Base-by-base conservation (phyloP, 192 early-diverging fungal species). In the Cetraspora pellucida region DNA sequence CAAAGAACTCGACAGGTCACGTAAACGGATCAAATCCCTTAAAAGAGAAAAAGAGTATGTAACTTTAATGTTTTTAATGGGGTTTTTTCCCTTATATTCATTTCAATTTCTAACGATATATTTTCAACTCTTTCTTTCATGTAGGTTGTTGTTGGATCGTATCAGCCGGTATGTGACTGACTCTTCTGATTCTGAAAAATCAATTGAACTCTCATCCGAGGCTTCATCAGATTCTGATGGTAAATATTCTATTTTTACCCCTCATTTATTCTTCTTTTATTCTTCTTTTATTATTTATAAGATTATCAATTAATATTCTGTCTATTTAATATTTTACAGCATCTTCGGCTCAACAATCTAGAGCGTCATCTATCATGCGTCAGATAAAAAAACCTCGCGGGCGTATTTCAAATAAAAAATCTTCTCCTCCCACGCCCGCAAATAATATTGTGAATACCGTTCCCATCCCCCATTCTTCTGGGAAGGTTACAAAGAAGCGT, bases 271-370 rank as follows among this genome's bases (percentile, higher is more conserved):
- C n/a, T n/a, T n/a, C n/a, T n/a, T n/a, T n/a, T n/a, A n/a, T n/a
- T n/a, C n/a, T n/a, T n/a, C n/a, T n/a, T n/a, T n/a, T n/a, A n/a
- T n/a, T n/a, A n/a, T n/a, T n/a, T n/a, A n/a, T n/a, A n/a, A n/a
- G n/a, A n/a, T n/a, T n/a, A n/a, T n/a, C n/a, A n/a, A n/a, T n/a
- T n/a, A n/a, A n/a, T n/a, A n/a, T n/a, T n/a, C n/a, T n/a, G n/a
- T 49, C n/a, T 69, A 27, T 69, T 25, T n/a, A 23, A 25, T 69
- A 17, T 28, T 25, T 50, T 47, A 19, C 47, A 50, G 46, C 9
- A 4, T 50, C 44, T 17, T 70, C 68, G 10, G n/a, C 28, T 78
- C 77, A n/a, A 79, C 82, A 45, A 81, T 80, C 28, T 79, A 74
- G 54, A 81, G 78, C 60, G 74, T 79, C 45, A 74, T 74, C 13